Conservation (phyloP, 805 yeast species). For the Saturnispora mendoncae region DNA sequence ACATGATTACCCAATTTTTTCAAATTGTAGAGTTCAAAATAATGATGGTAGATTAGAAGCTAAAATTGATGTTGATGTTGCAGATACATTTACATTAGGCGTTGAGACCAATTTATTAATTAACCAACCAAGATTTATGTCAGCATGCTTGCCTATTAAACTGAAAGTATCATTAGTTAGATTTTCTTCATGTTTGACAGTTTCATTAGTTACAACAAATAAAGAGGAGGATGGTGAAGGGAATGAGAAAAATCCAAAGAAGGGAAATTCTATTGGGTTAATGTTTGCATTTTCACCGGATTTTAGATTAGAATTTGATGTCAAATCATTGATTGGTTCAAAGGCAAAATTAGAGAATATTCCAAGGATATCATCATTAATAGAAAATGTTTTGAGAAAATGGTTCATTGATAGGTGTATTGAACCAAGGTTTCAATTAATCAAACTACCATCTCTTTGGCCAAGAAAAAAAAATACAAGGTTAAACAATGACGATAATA, state of each 20-base stretch:
- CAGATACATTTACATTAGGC: conserved; percentile 80
- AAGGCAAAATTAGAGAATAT: conserved; percentile 86
- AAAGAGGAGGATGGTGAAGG: conserved; percentile 17
- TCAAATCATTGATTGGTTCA: conserved; percentile 87
- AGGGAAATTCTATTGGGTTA: conserved; percentile 45
- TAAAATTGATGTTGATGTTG: conserved; percentile 80
- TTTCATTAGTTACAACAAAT: conserved; percentile 47
- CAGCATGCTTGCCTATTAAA: conserved; percentile 82
- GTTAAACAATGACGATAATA: conserved; percentile 6
- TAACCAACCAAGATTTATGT: conserved; percentile 73
- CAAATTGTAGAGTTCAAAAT: conserved; percentile 72
- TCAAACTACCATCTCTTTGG: conserved; percentile 82
- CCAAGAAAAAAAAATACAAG: conserved; percentile 56
- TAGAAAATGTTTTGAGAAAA: conserved; percentile 71
- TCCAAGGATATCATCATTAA: conserved; percentile 79
- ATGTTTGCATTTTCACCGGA: conserved; percentile 90
- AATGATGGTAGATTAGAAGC: conserved; percentile 60
- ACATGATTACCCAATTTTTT: conserved; percentile 88
- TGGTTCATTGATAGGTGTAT: conserved; percentile 94
- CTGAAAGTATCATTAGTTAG: conserved; percentile 81
- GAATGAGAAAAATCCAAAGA: conserved; percentile 9
- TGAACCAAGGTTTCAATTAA: conserved; percentile 85
- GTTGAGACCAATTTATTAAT: conserved; percentile 70
- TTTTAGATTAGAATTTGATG: conserved; percentile 78
- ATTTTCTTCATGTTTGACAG: conserved; percentile 83